Percentiles rank a stretch among this genome's conserved stretches.
Conservation (phyloP, 371 early-diverging fungal genomes). For the Entomophthora muscae region DNA sequence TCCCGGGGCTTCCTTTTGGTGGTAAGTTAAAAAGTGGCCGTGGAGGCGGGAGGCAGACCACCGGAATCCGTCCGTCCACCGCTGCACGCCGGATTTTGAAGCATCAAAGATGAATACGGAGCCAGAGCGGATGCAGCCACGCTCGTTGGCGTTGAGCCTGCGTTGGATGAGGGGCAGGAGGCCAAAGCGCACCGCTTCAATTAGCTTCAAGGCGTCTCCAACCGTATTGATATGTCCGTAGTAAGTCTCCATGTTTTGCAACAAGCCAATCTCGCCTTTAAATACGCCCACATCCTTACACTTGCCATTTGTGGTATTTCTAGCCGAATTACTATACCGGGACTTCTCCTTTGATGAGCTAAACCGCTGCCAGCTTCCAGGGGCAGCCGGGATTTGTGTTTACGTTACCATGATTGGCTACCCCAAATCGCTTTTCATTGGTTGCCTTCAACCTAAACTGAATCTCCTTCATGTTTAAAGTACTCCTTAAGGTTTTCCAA, state of each 20-base stretch:
- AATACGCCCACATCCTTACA: neutral
- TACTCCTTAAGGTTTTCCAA: neutral
- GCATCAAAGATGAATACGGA: conserved; percentile 69
- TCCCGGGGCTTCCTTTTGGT: conserved; percentile 18
- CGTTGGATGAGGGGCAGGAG: conserved; percentile 39
- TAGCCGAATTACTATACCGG: neutral
- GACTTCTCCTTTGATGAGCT: neutral
- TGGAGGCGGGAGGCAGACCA: conserved; percentile 74
- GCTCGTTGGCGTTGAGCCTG: conserved; percentile 52
- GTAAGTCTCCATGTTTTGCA: conserved; percentile 42
- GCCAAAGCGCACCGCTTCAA: conserved; percentile 54
- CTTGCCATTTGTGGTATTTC: neutral
- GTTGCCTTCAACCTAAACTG: neutral
- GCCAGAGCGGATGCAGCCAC: conserved; percentile 43
- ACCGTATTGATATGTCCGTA: conserved; percentile 49
- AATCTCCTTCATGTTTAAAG: too few relatives aligned
- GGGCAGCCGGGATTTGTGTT: neutral
- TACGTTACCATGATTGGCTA: neutral
- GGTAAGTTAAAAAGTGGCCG: conserved; percentile 59
- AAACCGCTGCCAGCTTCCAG: too few relatives aligned
- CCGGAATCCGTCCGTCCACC: conserved; percentile 77
- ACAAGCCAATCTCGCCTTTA: neutral
- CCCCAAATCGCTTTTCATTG: neutral
- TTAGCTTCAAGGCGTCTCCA: conserved; percentile 52
- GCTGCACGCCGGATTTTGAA: conserved; percentile 60